Conservation (phyloP, 1,284 basidiomycete species). For the Exobasidium rhododendri region DNA sequence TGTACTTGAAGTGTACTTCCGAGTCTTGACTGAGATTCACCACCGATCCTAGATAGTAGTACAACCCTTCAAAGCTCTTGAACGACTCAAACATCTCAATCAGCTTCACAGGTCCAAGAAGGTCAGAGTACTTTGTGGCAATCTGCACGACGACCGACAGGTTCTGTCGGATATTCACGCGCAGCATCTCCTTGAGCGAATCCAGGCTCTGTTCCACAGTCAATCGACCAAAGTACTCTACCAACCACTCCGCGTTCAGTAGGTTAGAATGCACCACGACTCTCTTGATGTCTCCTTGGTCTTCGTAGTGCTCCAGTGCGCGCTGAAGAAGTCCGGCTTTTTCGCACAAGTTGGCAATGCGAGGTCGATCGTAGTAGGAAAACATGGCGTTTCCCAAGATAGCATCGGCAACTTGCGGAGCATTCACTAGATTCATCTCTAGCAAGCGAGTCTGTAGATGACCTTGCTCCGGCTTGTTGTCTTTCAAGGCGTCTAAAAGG, state of each 20-base stretch:
- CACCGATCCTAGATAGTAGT: slow-evolving; percentile 95
- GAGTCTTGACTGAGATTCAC: slow-evolving; percentile 95
- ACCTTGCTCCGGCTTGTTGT: slow-evolving; percentile 96
- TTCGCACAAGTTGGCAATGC: slow-evolving; percentile 97
- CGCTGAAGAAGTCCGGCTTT: slow-evolving; percentile 94
- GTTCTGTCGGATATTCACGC: slow-evolving; percentile 95
- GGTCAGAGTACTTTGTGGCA: slow-evolving; percentile 98
- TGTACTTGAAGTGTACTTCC: slow-evolving; percentile 99
- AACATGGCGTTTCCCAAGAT: slow-evolving; percentile 99
- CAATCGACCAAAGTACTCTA: slow-evolving; percentile 93
- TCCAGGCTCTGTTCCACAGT: slow-evolving; percentile 98
- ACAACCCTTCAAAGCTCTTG: slow-evolving; percentile 96
- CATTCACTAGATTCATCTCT: slow-evolving; percentile 97
- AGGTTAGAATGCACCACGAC: slow-evolving; percentile 90
- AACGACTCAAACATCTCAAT: slow-evolving; percentile 99
- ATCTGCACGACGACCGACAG: slow-evolving; percentile 95
- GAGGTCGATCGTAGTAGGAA: slow-evolving; percentile 89
- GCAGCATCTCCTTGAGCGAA: slow-evolving; percentile 95
- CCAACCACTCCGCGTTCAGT: slow-evolving; percentile 90
- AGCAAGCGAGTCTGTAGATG: slow-evolving; percentile 92
- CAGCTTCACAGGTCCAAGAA: slow-evolving; percentile 91
- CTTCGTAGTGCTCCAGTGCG: slow-evolving; percentile 96
- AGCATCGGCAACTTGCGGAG: slow-evolving; percentile 97
- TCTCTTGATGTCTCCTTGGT: slow-evolving; percentile 92
- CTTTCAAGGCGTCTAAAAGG: slow-evolving; percentile 96